Evolutionary conservation across 306 rosid species (phyloP).

Genomic region (Vicia sativa): DNA sequence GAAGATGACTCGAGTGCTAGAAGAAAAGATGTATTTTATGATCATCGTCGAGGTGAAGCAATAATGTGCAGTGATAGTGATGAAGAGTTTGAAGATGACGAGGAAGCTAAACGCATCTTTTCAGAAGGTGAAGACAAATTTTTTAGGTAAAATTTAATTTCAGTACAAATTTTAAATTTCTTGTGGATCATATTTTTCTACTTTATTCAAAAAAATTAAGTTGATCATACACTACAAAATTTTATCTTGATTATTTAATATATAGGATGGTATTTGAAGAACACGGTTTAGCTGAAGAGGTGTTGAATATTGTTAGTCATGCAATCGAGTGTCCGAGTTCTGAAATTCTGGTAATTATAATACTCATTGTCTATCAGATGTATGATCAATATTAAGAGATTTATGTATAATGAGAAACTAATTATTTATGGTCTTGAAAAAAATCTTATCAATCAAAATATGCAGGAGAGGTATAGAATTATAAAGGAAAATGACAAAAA

Average conservation of each 20-base stretch:
- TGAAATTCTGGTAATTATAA: conserved; percentile 62
- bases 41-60: conserved; percentile 63
- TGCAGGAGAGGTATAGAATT: conserved; percentile 64
- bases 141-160: conserved; percentile 45
- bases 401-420: not conserved
- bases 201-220: conserved; percentile 2
- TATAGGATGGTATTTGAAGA: conserved; percentile 70
- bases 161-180: too few relatives aligned
- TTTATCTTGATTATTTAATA: conserved; percentile 40
- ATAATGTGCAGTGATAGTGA: conserved; percentile 71
- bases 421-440: conserved; percentile 11
- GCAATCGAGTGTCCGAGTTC: conserved; percentile 46
- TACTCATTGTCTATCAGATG: too few relatives aligned
- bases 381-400: too few relatives aligned
- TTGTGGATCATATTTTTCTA: not conserved
- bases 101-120: conserved; percentile 64
- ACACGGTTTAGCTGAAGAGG: conserved; percentile 62
- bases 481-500: conserved; percentile 53
- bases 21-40: conserved; percentile 69
- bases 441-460: conserved; percentile 24
- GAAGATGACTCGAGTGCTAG: conserved; percentile 76
- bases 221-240: conserved; percentile 18
- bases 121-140: conserved; percentile 69
- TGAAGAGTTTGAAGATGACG: conserved; percentile 53
- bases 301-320: conserved; percentile 49